Evolutionary conservation across 306 rosid genomes (phyloP).

Genomic region (Oemleria cerasiformis): DNA sequence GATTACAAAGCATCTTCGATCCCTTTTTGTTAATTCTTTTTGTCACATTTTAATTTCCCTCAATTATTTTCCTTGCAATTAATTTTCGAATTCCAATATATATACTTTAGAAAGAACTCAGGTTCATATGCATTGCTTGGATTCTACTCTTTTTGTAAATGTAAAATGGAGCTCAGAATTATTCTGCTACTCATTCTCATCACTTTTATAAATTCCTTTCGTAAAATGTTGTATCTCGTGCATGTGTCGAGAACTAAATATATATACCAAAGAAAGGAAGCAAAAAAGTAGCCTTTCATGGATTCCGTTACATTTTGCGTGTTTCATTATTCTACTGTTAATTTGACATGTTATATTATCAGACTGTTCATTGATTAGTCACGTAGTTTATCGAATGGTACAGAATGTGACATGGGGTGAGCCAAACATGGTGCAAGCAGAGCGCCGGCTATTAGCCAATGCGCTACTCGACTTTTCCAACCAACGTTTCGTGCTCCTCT

Average conservation of each 20-base stretch:
- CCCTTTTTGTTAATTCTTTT: background rate
- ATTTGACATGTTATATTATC: background rate
- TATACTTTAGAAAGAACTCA: too few species aligned
- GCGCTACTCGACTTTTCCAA: constrained; percentile 65
- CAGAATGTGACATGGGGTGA: constrained; percentile 85
- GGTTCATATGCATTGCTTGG: constrained; percentile 50
- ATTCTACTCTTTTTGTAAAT: constrained; percentile 49
- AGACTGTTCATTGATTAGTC: background rate
- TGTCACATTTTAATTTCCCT: background rate
- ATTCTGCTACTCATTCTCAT: constrained; percentile 28
- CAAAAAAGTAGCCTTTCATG: constrained; percentile 7
- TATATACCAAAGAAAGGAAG: constrained; percentile 7
- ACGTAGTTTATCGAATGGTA: background rate
- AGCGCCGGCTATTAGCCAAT: constrained; percentile 63
- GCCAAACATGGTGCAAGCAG: constrained; percentile 73
- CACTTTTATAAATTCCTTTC: constrained; percentile 52
- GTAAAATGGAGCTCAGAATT: constrained; percentile 29
- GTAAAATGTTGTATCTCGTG: constrained; percentile 31
- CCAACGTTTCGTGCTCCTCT: constrained; percentile 70
- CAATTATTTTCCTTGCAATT: background rate
- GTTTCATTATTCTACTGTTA: background rate
- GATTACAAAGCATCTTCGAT: too few species aligned
- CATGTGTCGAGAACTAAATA: background rate
- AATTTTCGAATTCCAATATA: background rate
- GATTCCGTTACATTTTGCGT: background rate